Evolutionary conservation across 2,329 filamentous ascomycete species (phyloP).

Genomic region (Calcarisporium arbuscula): DNA sequence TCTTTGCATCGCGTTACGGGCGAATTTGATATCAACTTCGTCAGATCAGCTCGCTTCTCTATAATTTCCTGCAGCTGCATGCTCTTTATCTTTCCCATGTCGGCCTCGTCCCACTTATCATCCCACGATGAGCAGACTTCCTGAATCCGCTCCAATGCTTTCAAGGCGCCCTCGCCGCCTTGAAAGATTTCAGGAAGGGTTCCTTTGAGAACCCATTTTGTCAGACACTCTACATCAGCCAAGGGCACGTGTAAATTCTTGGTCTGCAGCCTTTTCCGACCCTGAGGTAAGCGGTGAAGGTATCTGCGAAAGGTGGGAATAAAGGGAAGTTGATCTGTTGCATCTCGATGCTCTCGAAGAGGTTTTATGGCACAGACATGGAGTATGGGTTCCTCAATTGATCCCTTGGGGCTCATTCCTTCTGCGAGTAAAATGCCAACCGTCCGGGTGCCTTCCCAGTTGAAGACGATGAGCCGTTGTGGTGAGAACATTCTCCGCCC

Average conservation of each 20-base stretch:
- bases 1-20: constrained; percentile 64
- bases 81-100: constrained; percentile 76
- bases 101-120: constrained; percentile 74
- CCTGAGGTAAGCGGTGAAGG: constrained; percentile 61
- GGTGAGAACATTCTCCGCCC: constrained; percentile 73
- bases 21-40: constrained; percentile 55
- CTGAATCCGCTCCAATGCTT: constrained; percentile 62
- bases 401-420: constrained; percentile 57
- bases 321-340: constrained; percentile 83
- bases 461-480: constrained; percentile 76
- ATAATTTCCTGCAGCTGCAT: constrained; percentile 74
- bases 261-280: constrained; percentile 59
- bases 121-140: constrained; percentile 70
- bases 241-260: constrained; percentile 66
- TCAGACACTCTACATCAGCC: constrained; percentile 77
- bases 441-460: constrained; percentile 75
- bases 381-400: constrained; percentile 56
- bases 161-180: constrained; percentile 39
- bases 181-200: constrained; percentile 54
- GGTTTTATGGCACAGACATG: constrained; percentile 74
- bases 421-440: constrained; percentile 75
- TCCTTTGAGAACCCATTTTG: constrained; percentile 57
- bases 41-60: constrained; percentile 61
- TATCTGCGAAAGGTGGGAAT: constrained; percentile 62
- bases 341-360: constrained; percentile 61